Evolutionary conservation across 2,329 filamentous ascomycete species (phyloP).

Genomic region (Huntiella bhutanensis): DNA sequence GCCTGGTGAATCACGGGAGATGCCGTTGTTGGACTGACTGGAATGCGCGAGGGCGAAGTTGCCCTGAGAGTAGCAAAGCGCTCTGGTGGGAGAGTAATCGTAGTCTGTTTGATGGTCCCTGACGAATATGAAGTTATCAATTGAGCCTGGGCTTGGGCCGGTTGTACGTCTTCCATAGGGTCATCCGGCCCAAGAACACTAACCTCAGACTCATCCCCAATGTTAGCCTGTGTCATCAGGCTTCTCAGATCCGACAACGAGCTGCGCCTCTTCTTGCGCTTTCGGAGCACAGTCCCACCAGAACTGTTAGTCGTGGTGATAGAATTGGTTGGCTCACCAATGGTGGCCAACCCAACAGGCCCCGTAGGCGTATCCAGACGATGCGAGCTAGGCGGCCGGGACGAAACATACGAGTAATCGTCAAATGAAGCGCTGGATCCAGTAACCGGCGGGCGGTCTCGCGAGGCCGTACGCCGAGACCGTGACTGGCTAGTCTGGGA

Average conservation of each 20-base stretch:
- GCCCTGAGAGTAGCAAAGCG: conserved; percentile 14
- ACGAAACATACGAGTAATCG: conserved; percentile 20
- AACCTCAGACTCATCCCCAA: conserved; percentile 19
- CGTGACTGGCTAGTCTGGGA: conserved; percentile 15
- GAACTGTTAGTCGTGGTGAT: conserved; percentile 12
- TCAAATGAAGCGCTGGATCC: conserved; percentile 34
- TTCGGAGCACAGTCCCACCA: conserved; percentile 23
- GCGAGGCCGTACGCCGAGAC: conserved; percentile 31
- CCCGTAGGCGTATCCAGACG: conserved; percentile 26
- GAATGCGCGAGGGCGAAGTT: conserved; percentile 30
- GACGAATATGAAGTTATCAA: conserved; percentile 9
- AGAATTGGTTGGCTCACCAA: conserved; percentile 35
- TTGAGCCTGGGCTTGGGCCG: conserved; percentile 4
- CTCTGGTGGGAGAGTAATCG: conserved; percentile 10
- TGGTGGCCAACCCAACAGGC: conserved; percentile 30
- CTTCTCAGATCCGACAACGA: conserved; percentile 72
- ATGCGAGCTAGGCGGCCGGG: conserved; percentile 37
- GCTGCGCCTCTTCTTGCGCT: conserved; percentile 64
- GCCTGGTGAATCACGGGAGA: conserved; percentile 9
- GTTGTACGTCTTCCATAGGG: neutral
- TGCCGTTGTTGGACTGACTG: conserved; percentile 27
- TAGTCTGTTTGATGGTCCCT: conserved; percentile 10
- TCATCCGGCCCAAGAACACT: conserved; percentile 6
- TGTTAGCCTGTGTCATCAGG: conserved; percentile 42
- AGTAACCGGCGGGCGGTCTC: conserved; percentile 40